Conservation (phyloP, 352 stramenopile species). For the Phytophthora podocarpi region DNA sequence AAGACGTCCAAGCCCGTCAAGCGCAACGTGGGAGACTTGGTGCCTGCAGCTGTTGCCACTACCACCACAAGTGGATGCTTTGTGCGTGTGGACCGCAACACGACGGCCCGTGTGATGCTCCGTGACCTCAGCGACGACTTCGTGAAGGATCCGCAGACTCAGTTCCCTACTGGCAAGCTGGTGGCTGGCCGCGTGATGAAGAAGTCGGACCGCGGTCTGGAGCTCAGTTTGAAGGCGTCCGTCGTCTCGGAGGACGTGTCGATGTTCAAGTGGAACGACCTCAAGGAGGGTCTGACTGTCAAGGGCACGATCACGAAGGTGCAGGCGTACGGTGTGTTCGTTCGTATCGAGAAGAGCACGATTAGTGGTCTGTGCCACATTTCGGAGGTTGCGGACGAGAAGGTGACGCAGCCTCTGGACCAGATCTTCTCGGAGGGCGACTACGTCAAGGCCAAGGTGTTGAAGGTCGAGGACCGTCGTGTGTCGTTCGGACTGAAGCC, state of each 20-base stretch:
- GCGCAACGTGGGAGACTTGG: constrained; percentile 80
- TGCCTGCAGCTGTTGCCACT: constrained; percentile 91
- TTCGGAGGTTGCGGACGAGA: constrained; percentile 95
- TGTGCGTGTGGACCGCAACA: constrained; percentile 88
- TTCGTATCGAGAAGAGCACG: constrained; percentile 95
- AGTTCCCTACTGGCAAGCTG: constrained; percentile 93
- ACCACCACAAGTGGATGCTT: constrained; percentile 95
- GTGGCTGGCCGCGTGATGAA: constrained; percentile 95
- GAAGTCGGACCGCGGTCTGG: constrained; percentile 79
- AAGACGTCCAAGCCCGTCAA: constrained; percentile 34
- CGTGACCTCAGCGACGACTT: constrained; percentile 96
- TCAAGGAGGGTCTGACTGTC: constrained; percentile 91
- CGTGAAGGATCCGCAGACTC: constrained; percentile 87
- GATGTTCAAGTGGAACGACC: constrained; percentile 89
- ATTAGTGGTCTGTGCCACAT: constrained; percentile 96
- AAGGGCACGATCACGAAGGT: constrained; percentile 96
- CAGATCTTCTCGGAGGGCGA: constrained; percentile 95
- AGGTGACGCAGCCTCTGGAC: constrained; percentile 91
- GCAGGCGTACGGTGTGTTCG: constrained; percentile 96
- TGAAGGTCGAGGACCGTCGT: constrained; percentile 93
- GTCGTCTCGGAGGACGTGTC: constrained; percentile 89
- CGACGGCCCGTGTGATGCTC: constrained; percentile 91
- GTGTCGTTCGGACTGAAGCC: constrained; percentile 97
- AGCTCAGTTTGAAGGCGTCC: constrained; percentile 95
- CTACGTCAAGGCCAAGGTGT: constrained; percentile 96